Conservation (phyloP, 164 flowering plant genomes). For the Santalum album region DNA sequence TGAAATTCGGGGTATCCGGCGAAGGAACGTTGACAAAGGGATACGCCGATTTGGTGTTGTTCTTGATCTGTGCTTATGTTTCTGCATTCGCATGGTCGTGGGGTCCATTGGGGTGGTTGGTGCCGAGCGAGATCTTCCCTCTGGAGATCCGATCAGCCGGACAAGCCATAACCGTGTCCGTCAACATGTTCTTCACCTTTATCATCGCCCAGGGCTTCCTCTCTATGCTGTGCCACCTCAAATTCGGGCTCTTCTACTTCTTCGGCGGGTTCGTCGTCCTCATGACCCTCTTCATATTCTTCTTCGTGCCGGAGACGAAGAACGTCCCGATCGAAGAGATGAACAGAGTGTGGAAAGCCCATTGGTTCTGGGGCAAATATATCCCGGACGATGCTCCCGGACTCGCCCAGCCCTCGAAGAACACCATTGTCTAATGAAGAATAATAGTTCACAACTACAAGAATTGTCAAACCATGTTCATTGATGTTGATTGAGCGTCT, state of each 20-base stretch:
- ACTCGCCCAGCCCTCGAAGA: too few relatives aligned
- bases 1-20: constrained; percentile 49
- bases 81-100: constrained; percentile 72
- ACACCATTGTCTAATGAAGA: too few relatives aligned
- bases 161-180: constrained; percentile 76
- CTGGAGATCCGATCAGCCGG: constrained; percentile 86
- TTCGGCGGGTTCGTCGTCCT: constrained; percentile 52
- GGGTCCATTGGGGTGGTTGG: constrained; percentile 96
- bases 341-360: constrained; percentile 43
- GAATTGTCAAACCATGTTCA: too few relatives aligned
- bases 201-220: constrained; percentile 79
- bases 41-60: constrained; percentile 43
- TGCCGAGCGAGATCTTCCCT: constrained; percentile 90
- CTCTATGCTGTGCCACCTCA: constrained; percentile 64
- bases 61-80: constrained; percentile 54
- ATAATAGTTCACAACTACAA: too few relatives aligned
- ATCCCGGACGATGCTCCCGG: too few relatives aligned
- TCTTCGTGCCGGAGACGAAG: constrained; percentile 87
- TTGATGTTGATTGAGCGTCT: too few relatives aligned
- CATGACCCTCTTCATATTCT: constrained; percentile 66
- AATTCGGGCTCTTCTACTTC: constrained; percentile 66
- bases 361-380: constrained; percentile 49
- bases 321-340: constrained; percentile 89
- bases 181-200: constrained; percentile 77
- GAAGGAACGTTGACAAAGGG: constrained; percentile 46